These are phyloP conservation scores for Mortierella sp. DNA, from an alignment of 371 early-diverging fungal genomes.

Conservation along the genomic window DNA sequence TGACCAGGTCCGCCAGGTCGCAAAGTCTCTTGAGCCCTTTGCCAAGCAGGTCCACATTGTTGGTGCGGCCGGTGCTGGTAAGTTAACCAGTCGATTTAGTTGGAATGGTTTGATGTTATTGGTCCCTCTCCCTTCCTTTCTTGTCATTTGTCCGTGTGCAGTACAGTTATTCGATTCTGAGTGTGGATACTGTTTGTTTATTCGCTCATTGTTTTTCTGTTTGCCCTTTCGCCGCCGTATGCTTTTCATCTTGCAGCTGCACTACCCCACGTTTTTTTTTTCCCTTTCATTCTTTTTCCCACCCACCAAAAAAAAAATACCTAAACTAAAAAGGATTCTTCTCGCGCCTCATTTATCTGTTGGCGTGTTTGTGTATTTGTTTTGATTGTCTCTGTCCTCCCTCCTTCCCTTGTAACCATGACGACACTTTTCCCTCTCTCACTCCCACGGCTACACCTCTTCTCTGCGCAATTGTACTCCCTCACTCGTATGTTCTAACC, in stretches of 20 bases:
- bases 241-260: not conserved
- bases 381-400: not conserved
- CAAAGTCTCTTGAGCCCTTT: slow-evolving; percentile 70
- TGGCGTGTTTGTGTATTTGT: not conserved
- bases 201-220: not conserved
- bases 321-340: not conserved
- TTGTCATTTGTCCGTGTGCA: not conserved
- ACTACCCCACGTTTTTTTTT: slow-evolving; percentile 10
- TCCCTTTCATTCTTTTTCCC: not conserved
- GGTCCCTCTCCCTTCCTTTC: not conserved
- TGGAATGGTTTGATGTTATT: not conserved
- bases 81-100: not conserved
- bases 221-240: slow-evolving; percentile 1
- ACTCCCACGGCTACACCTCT: not conserved
- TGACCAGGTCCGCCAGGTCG: slow-evolving; percentile 69
- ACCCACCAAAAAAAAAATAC: not conserved
- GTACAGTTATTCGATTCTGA: not conserved
- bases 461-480: slow-evolving; percentile 7
- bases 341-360: not conserved
- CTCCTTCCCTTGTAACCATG: not conserved
- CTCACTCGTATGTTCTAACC: not conserved
- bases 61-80: slow-evolving; percentile 25
- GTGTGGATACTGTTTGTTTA: not conserved
- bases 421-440: not conserved
- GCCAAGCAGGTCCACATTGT: slow-evolving; percentile 77